phyloP scores from a whole-genome alignment of 2,329 filamentous ascomycete genomes.

The Fusarium newnesense region DNA sequence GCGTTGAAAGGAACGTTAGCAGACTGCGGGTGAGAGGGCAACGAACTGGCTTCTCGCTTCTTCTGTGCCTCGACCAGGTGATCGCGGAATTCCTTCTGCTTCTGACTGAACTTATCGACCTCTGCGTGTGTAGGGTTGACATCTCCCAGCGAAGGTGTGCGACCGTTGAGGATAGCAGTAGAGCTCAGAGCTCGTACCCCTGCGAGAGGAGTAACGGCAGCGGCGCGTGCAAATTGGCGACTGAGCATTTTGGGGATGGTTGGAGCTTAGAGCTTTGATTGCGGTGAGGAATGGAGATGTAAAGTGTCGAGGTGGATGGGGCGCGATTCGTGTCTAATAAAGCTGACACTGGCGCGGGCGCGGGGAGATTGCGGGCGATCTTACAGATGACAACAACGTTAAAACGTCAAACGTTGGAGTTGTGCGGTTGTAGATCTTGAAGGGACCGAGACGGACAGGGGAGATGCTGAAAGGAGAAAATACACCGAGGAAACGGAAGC shows the following conservation, averaged over 20 bases:
- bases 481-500: constrained; percentile 35
- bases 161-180: constrained; percentile 56
- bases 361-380: constrained; percentile 22
- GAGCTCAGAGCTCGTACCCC: constrained; percentile 67
- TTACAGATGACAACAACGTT: constrained; percentile 31
- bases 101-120: constrained; percentile 80
- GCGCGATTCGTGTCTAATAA: constrained; percentile 32
- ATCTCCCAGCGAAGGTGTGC: constrained; percentile 84
- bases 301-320: constrained; percentile 17
- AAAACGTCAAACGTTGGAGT: constrained; percentile 31
- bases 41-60: constrained; percentile 87
- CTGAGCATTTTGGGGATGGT: constrained; percentile 56
- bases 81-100: constrained; percentile 88
- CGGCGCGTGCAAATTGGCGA: constrained; percentile 60
- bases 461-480: constrained; percentile 32
- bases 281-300: constrained; percentile 13
- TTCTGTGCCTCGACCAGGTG: constrained; percentile 80
- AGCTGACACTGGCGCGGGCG: constrained; percentile 33
- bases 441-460: constrained; percentile 30
- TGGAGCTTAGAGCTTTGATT: constrained; percentile 30
- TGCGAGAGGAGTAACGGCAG: constrained; percentile 57
- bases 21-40: constrained; percentile 53
- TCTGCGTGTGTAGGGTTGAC: constrained; percentile 74
- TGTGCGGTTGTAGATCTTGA: constrained; percentile 17
- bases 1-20: constrained; percentile 57